Evolutionary conservation across 257 asterid genomes (phyloP).

Genomic region (Solanum piurae): DNA sequence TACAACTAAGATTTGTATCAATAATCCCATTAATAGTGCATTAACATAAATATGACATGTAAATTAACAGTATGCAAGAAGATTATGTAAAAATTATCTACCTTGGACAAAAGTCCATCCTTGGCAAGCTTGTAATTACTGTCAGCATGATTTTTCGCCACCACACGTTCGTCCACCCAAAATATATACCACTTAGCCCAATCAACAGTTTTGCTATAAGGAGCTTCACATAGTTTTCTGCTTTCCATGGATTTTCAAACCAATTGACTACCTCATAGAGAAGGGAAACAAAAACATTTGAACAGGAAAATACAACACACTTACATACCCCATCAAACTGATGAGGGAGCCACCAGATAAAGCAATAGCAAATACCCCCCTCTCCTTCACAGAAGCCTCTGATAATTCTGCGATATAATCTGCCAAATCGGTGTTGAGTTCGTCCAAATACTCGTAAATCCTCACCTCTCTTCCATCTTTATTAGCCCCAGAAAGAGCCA

Average conservation of each 20-base stretch:
- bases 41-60: neutral
- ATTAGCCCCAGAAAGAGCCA: slow-evolving; percentile 48
- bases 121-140: slow-evolving; percentile 89
- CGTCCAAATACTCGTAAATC: slow-evolving; percentile 55
- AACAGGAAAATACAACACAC: neutral
- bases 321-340: slow-evolving; percentile 54
- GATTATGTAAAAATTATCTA: slow-evolving; percentile 10
- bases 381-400: slow-evolving; percentile 75
- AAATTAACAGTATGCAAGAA: neutral
- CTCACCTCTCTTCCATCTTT: slow-evolving; percentile 60
- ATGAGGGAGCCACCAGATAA: slow-evolving; percentile 92
- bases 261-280: neutral
- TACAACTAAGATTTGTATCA: neutral
- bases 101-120: slow-evolving; percentile 81
- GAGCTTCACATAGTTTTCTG: slow-evolving; percentile 90
- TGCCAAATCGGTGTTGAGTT: slow-evolving; percentile 64
- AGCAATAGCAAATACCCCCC: slow-evolving; percentile 76
- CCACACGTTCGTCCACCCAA: slow-evolving; percentile 93
- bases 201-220: slow-evolving; percentile 86
- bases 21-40: neutral
- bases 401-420: slow-evolving; percentile 84
- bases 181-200: slow-evolving; percentile 90
- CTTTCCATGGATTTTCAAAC: slow-evolving; percentile 1
- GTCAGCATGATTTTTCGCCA: slow-evolving; percentile 74
- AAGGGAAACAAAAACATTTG: neutral